Conservation (phyloP, 192 early-diverging fungal genomes). For the Podila epigama region DNA sequence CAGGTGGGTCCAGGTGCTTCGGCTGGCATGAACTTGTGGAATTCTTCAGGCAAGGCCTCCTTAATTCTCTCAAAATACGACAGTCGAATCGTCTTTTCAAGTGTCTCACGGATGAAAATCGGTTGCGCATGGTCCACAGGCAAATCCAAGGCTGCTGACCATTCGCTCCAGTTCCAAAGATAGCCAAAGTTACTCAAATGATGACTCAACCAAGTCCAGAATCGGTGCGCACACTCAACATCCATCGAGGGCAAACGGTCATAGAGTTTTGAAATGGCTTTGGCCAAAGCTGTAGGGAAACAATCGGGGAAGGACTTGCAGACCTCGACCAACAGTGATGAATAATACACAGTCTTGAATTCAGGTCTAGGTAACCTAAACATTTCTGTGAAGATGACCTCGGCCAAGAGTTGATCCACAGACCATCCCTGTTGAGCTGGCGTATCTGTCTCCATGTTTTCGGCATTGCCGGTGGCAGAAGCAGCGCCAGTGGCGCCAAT, state of each 20-base stretch:
- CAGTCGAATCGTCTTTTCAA: constrained; percentile 86
- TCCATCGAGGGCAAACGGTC: constrained; percentile 78
- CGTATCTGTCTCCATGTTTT: constrained; percentile 30
- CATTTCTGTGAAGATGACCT: constrained; percentile 57
- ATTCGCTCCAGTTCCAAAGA: constrained; percentile 88
- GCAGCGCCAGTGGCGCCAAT: constrained; percentile 13
- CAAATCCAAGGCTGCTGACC: constrained; percentile 65
- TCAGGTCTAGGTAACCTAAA: constrained; percentile 57
- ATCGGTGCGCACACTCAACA: constrained; percentile 82
- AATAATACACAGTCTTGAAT: constrained; percentile 76
- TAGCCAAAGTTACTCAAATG: constrained; percentile 95
- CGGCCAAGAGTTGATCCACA: constrained; percentile 33
- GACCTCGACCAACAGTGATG: constrained; percentile 74
- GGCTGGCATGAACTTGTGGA: constrained; percentile 62
- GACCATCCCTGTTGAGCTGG: constrained; percentile 21
- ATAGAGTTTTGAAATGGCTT: constrained; percentile 69
- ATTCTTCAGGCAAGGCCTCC: constrained; percentile 74
- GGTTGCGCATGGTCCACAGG: constrained; percentile 63
- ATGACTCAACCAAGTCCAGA: constrained; percentile 89
- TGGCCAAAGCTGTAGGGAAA: constrained; percentile 72
- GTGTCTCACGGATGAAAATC: constrained; percentile 85
- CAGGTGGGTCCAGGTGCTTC: constrained; percentile 76
- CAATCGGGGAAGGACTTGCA: constrained; percentile 66
- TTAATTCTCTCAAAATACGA: constrained; percentile 92
- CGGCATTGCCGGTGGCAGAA: constrained; percentile 12